Evolutionary conservation across 352 stramenopile genomes (phyloP).

Genomic region (Peronosclerospora sorghi): DNA sequence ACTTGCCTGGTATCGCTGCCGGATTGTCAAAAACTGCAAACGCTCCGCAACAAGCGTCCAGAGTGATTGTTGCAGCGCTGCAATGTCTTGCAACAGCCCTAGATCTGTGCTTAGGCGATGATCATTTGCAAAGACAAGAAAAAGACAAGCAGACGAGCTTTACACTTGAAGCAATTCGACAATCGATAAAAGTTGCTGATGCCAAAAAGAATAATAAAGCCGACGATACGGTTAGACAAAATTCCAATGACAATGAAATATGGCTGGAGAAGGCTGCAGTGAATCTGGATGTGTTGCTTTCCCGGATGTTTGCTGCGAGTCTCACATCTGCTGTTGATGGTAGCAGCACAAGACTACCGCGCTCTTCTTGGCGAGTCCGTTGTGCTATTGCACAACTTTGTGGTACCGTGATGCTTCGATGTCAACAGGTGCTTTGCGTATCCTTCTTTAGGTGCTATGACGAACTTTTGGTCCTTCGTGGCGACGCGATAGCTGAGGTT

Average conservation of each 20-base stretch:
- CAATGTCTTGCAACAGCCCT: slow-evolving; percentile 33
- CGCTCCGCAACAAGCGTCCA: slow-evolving; percentile 54
- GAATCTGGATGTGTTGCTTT: slow-evolving; percentile 59
- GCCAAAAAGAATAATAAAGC: not conserved
- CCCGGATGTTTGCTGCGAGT: slow-evolving; percentile 37
- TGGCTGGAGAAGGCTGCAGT: slow-evolving; percentile 45
- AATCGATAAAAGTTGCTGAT: slow-evolving; percentile 5
- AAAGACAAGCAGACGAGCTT: slow-evolving; percentile 12
- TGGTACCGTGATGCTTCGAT: slow-evolving; percentile 37
- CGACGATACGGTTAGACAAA: not conserved
- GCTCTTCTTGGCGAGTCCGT: slow-evolving; percentile 56
- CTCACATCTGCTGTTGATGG: slow-evolving; percentile 14
- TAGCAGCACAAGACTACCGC: slow-evolving; percentile 16
- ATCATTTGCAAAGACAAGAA: slow-evolving; percentile 5
- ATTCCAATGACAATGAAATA: slow-evolving; percentile 14
- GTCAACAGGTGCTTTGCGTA: slow-evolving; percentile 29
- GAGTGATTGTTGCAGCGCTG: slow-evolving; percentile 48
- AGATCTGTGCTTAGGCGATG: slow-evolving; percentile 24
- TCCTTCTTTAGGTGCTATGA: slow-evolving; percentile 75
- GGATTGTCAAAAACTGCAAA: slow-evolving; percentile 56
- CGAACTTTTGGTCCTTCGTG: slow-evolving; percentile 56
- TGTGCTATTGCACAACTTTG: slow-evolving; percentile 52
- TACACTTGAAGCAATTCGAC: slow-evolving; percentile 24
- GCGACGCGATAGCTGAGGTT: slow-evolving; percentile 36
- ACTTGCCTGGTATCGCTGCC: slow-evolving; percentile 56